A percentile compares a stretch with the other conserved stretches of the same genome.
Evolutionary conservation across 2,329 filamentous ascomycete species (phyloP).

Genomic region (Periconia sp.): DNA sequence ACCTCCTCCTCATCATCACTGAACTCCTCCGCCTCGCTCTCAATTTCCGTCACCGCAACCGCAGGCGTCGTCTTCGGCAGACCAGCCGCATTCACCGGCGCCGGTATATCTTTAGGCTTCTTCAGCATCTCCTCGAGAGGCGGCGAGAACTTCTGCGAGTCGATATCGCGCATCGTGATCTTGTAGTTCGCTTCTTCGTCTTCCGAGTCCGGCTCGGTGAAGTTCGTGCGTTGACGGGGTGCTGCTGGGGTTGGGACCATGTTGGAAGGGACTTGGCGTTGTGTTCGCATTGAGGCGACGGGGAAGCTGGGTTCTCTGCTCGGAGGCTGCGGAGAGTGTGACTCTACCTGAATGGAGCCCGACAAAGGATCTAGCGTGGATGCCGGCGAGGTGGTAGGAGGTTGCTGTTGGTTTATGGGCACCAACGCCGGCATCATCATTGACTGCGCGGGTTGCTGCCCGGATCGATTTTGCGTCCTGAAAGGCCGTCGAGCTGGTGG

Average conservation of each 20-base stretch:
- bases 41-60: slow-evolving; percentile 15
- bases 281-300: slow-evolving; percentile 4
- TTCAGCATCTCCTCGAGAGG: slow-evolving; percentile 17
- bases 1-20: slow-evolving; percentile 17
- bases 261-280: slow-evolving; percentile 16
- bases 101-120: background rate
- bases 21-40: slow-evolving; percentile 8
- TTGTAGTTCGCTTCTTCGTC: slow-evolving; percentile 13
- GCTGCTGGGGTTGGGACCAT: slow-evolving; percentile 18
- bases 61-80: slow-evolving; percentile 6
- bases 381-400: background rate
- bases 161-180: slow-evolving; percentile 19
- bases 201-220: slow-evolving; percentile 1
- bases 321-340: background rate
- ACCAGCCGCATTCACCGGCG: background rate
- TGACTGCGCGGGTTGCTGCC: slow-evolving; percentile 13
- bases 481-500: slow-evolving; percentile 5
- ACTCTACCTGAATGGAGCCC: slow-evolving; percentile 1
- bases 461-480: slow-evolving; percentile 9
- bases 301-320: slow-evolving; percentile 5
- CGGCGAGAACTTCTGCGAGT: slow-evolving; percentile 18
- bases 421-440: slow-evolving; percentile 2
- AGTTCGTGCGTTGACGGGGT: slow-evolving; percentile 5
- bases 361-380: slow-evolving; percentile 10
- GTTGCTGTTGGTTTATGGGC: background rate